Evolutionary conservation across 2,329 filamentous ascomycete species (phyloP).

Genomic region (Teratosphaeriaceae sp.): DNA sequence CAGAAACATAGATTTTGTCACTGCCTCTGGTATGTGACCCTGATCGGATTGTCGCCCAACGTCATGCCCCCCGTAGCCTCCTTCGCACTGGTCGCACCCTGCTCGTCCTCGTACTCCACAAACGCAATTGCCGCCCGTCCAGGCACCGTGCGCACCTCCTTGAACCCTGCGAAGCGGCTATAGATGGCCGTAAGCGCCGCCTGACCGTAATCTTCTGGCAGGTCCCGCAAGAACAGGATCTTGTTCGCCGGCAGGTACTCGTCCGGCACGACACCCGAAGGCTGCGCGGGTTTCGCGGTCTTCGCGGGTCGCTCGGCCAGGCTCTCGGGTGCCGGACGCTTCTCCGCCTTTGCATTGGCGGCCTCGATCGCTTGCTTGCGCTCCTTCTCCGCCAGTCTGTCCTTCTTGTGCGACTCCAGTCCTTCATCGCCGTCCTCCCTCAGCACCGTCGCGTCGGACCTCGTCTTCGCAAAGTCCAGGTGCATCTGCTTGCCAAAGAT

Average conservation of each 20-base stretch:
- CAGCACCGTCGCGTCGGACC: slow-evolving; percentile 82
- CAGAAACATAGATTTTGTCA: no score
- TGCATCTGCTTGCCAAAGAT: slow-evolving; percentile 88
- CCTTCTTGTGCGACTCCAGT: slow-evolving; percentile 78
- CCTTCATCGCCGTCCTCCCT: slow-evolving; percentile 68
- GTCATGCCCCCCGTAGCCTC: slow-evolving; percentile 84
- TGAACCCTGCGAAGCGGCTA: slow-evolving; percentile 85
- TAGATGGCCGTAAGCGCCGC: slow-evolving; percentile 77
- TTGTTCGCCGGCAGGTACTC: slow-evolving; percentile 98
- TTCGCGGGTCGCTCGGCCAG: slow-evolving; percentile 56
- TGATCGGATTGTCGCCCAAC: slow-evolving; percentile 73
- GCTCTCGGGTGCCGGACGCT: slow-evolving; percentile 52
- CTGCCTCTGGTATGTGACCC: slow-evolving; percentile 94
- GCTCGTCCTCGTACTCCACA: slow-evolving; percentile 89
- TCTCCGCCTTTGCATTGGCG: slow-evolving; percentile 40
- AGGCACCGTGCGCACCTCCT: slow-evolving; percentile 83
- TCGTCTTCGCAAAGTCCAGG: slow-evolving; percentile 71
- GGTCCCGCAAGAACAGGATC: slow-evolving; percentile 86
- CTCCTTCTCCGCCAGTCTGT: slow-evolving; percentile 78
- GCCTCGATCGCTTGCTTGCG: slow-evolving; percentile 77
- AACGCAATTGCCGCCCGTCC: slow-evolving; percentile 86
- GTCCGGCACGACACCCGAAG: slow-evolving; percentile 75
- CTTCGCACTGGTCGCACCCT: slow-evolving; percentile 85
- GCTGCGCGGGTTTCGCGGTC: slow-evolving; percentile 57
- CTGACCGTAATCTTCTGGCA: slow-evolving; percentile 79